These are phyloP conservation scores for Melanomma pulvis-pyrius DNA, from an alignment of 495 filamentous ascomycete genomes.

Conservation along the genomic window DNA sequence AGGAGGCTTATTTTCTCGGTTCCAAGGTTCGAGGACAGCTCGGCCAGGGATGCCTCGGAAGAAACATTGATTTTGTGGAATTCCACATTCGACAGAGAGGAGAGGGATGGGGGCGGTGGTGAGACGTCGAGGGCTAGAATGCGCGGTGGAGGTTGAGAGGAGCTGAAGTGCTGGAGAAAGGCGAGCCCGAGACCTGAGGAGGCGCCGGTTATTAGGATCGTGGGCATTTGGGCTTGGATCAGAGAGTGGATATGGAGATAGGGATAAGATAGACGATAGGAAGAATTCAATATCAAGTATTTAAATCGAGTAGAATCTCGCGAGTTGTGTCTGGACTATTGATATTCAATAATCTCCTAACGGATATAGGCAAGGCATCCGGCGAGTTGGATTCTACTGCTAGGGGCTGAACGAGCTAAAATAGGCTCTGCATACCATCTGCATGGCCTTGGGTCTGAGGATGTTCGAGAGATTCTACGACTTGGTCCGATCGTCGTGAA, in stretches of 20 bases:
- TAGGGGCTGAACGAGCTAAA: neutral
- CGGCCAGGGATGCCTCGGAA: constrained; percentile 15
- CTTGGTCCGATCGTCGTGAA: no score
- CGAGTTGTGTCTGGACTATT: no score
- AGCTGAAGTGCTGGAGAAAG: constrained; percentile 32
- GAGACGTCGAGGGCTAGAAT: constrained; percentile 30
- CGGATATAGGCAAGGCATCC: no score
- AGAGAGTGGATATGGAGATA: no score
- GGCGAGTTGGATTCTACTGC: no score
- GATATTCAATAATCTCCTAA: no score
- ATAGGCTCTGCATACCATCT: neutral
- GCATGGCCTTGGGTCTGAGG: no score
- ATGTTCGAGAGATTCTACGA: no score
- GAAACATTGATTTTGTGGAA: constrained; percentile 25
- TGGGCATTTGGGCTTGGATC: constrained; percentile 1
- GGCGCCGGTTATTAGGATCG: constrained; percentile 41
- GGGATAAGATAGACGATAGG: no score
- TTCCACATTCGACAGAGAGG: neutral
- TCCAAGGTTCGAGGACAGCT: constrained; percentile 17
- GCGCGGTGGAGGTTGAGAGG: neutral
- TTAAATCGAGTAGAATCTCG: no score
- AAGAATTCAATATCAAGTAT: neutral
- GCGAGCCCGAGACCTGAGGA: constrained; percentile 40
- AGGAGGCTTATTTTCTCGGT: constrained; percentile 39
- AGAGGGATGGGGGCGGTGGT: neutral